Percentiles rank a stretch among this genome's conserved stretches.
Evolutionary conservation across 805 yeast genomes (phyloP).

Genomic region (Lipomyces japonicus): DNA sequence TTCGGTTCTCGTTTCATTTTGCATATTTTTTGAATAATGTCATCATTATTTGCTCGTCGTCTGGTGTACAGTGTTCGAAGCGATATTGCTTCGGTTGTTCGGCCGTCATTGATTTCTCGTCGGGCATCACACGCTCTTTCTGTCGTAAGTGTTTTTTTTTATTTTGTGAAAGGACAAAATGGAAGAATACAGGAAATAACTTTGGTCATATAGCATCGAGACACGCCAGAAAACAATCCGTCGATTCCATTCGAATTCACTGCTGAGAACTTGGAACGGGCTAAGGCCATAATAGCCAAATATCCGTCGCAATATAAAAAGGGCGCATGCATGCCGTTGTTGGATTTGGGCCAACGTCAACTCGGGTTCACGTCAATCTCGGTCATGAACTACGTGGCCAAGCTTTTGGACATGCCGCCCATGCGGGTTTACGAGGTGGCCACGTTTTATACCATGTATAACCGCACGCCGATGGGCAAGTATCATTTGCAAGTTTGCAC

Average conservation of each 20-base stretch:
- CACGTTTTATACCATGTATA: constrained; percentile 87
- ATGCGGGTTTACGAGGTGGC: constrained; percentile 91
- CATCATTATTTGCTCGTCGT: constrained; percentile 12
- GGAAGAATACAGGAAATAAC: too few species aligned
- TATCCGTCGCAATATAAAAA: constrained; percentile 85
- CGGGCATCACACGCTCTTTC: constrained; percentile 23
- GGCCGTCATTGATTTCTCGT: constrained; percentile 7
- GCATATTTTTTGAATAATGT: too few species aligned
- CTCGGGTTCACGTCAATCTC: constrained; percentile 79
- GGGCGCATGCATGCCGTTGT: constrained; percentile 82
- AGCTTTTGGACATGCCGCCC: constrained; percentile 80
- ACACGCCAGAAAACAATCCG: constrained; percentile 63
- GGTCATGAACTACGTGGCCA: constrained; percentile 87
- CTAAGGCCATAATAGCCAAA: constrained; percentile 69
- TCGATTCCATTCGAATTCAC: constrained; percentile 68
- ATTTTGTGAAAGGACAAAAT: too few species aligned
- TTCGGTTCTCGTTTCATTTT: too few species aligned
- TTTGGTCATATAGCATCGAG: constrained; percentile 65
- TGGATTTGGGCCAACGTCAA: constrained; percentile 85
- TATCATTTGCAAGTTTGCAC: constrained; percentile 82
- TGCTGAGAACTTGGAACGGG: constrained; percentile 59
- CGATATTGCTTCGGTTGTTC: not conserved
- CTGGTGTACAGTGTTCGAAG: constrained; percentile 1
- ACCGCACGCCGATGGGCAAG: constrained; percentile 81
- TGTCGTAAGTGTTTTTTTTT: constrained; percentile 12